Evolutionary conservation across 2,329 filamentous ascomycete species (phyloP).

Genomic region (Fusarium robinianum): DNA sequence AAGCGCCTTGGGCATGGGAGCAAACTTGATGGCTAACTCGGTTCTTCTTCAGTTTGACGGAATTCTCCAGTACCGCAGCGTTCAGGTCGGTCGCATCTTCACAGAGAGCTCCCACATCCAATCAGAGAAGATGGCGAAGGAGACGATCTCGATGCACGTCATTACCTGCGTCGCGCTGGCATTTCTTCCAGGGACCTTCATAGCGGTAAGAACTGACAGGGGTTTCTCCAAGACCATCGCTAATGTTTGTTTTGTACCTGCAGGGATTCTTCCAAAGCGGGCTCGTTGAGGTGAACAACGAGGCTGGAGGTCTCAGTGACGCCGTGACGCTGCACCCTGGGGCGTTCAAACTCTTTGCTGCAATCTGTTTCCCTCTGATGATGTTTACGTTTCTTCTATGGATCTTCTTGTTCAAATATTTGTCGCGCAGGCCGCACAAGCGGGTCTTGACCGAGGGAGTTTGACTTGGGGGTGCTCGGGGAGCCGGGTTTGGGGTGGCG

Average conservation of each 20-base stretch:
- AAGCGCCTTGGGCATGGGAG: not conserved
- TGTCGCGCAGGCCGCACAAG: not conserved
- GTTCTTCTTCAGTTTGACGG: conserved; percentile 28
- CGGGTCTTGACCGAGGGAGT: rapidly evolving
- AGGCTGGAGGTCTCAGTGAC: not conserved
- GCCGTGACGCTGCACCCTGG: not conserved
- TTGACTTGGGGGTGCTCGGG: not conserved
- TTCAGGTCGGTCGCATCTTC: conserved; percentile 29
- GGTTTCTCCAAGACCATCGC: conserved; percentile 37
- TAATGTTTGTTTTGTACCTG: no score
- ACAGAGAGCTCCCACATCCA: conserved; percentile 24
- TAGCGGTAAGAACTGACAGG: conserved; percentile 36
- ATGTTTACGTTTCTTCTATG: conserved; percentile 1
- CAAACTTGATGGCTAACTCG: no score
- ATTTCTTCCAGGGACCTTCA: conserved; percentile 39
- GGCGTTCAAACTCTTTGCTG: conserved; percentile 3
- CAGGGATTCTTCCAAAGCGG: conserved; percentile 38
- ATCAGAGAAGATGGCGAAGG: conserved; percentile 53
- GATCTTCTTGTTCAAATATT: not conserved
- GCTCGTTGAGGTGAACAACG: conserved; percentile 11
- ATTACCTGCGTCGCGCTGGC: conserved; percentile 40
- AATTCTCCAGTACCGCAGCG: conserved; percentile 31
- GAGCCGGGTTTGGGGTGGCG: no score
- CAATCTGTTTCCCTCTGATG: conserved; percentile 12
- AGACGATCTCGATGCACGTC: conserved; percentile 40